Evolutionary conservation across 2,329 filamentous ascomycete species (phyloP), one percentile per base, ranked within the genome.

Genomic region (Cladosporium sp.): DNA sequence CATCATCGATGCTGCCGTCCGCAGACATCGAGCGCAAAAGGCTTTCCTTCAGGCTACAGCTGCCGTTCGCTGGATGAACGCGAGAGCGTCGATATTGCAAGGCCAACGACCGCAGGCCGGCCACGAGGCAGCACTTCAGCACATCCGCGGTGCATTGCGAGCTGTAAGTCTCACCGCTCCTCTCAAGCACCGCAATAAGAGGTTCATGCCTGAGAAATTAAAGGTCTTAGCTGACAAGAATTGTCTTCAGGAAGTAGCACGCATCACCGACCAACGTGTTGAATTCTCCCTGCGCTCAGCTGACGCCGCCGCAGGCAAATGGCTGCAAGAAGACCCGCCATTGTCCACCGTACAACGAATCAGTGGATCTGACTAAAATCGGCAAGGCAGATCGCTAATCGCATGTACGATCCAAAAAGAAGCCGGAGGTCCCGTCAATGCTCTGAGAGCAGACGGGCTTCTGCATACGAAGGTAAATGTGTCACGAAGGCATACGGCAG

Each of bases 11-110:
- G 83, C 85, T 46, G 83, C 83, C 58, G 81, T 85, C 39, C 82
- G 87, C 57, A 83, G 87, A 4, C 88, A 89, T 75, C 83, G 84
- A 72, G 86, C 85, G 56, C 86, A 89, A 73, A 84, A 84, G 68
- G 82, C 86, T 62, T 88, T 88, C 70, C 79, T 89, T 5, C 82
- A 82, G 67, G 84, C 84, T 16, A 82, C 84, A 2, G 85, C 86
- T 23, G 86, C 83, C 5, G 78, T 84, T 66, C 79, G 86, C 71
- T 89, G 87, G 87, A 79, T 84, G 68, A 84, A 85, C 67, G 76
- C 82, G 39, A 80, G 87, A 30, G 76, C 80, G 34, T 79, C 80
- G 63, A 76, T 86, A 21, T 73, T 88, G 32, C 79, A 82, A 62
- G 84, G 83, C 14, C 81, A 83, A 66, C 79, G 78, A 66, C 79